Percentiles rank a stretch among this genome's conserved stretches.
Evolutionary conservation across 1,284 basidiomycete genomes (phyloP).

Genomic region (Ustilago nuda): DNA sequence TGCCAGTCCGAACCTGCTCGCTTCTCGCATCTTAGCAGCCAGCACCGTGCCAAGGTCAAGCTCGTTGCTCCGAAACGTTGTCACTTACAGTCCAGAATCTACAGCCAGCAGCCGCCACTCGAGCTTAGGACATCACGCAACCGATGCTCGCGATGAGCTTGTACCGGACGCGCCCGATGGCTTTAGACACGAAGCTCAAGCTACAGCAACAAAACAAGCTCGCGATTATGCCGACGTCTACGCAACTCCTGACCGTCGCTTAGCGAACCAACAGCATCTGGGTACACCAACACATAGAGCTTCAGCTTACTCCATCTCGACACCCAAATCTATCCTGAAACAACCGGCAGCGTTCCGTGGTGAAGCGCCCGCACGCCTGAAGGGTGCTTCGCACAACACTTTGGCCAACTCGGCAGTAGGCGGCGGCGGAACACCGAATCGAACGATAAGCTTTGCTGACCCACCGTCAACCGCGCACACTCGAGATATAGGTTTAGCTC

Average conservation of each 20-base stretch:
- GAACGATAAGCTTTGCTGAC: conserved; percentile 52
- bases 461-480: conserved; percentile 27
- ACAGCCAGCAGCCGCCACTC: conserved; percentile 41
- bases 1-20: conserved; percentile 15
- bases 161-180: conserved; percentile 5
- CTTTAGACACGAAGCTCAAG: conserved; percentile 15
- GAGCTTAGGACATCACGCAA: conserved; percentile 9
- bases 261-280: conserved; percentile 17
- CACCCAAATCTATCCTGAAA: conserved; percentile 49
- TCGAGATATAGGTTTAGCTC: conserved; percentile 37
- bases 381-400: conserved; percentile 22
- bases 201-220: conserved; percentile 15
- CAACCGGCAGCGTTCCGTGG: conserved; percentile 29
- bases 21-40: conserved; percentile 13
- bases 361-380: conserved; percentile 11
- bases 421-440: conserved; percentile 39
- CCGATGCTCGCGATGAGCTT: conserved; percentile 19
- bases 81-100: conserved; percentile 49
- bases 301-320: conserved; percentile 31
- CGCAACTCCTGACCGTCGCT: conserved; percentile 38
- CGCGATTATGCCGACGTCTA: conserved; percentile 21
- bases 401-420: conserved; percentile 21
- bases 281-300: conserved; percentile 35
- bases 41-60: conserved; percentile 42
- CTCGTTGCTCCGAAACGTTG: conserved; percentile 46